Conservation (phyloP, 805 yeast species). For the Blastobotrys attinorum region DNA sequence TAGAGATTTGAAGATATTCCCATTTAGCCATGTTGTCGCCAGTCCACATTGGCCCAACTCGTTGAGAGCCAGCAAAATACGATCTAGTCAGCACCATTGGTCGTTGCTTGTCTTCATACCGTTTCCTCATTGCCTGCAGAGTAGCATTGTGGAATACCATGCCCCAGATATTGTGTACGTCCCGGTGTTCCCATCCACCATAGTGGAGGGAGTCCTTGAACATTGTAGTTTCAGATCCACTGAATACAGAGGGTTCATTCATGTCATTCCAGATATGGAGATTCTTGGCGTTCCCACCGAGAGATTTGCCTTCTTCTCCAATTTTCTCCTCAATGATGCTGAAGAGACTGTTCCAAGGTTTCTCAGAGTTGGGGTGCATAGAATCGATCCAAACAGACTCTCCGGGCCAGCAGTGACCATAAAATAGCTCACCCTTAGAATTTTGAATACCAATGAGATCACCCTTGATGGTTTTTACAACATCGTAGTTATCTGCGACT, state of each 20-base stretch:
- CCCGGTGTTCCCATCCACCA: conserved; percentile 84
- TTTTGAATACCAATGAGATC: conserved; percentile 40
- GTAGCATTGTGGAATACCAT: conserved; percentile 76
- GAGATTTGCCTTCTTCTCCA: conserved; percentile 10
- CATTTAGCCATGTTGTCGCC: conserved; percentile 94
- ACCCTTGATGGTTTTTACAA: conserved; percentile 45
- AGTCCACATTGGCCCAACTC: conserved; percentile 92
- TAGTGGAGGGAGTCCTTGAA: conserved; percentile 74
- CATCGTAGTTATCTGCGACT: conserved; percentile 43
- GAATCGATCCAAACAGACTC: conserved; percentile 90
- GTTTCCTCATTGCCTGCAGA: conserved; percentile 48
- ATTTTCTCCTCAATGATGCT: conserved; percentile 23
- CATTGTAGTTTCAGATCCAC: conserved; percentile 89
- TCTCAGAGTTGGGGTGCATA: conserved; percentile 48
- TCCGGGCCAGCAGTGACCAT: conserved; percentile 98
- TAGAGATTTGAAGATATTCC: conserved; percentile 72
- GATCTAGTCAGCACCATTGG: conserved; percentile 88
- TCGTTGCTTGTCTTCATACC: conserved; percentile 43
- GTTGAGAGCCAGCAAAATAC: conserved; percentile 85
- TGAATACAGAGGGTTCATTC: conserved; percentile 95
- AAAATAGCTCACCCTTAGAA: conserved; percentile 41
- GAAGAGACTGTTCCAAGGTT: conserved; percentile 23
- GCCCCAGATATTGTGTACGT: conserved; percentile 83
- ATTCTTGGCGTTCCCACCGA: conserved; percentile 49
- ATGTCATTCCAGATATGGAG: conserved; percentile 93